Conservation (phyloP, 202 grass and related monocot genomes). For the Brachypodium distachyon region DNA sequence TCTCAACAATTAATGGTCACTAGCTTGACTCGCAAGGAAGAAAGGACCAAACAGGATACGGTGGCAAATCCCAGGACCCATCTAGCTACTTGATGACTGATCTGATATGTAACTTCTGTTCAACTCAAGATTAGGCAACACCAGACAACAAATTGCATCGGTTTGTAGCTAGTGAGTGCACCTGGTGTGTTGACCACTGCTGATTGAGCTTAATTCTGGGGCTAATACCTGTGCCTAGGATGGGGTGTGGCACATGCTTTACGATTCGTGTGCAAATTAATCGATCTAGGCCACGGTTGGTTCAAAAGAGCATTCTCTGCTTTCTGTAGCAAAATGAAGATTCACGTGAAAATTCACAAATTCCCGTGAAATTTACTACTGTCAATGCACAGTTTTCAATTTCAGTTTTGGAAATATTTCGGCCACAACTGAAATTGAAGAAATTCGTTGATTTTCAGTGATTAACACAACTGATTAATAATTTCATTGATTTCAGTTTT, state of each 20-base stretch:
- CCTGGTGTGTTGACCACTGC: not conserved
- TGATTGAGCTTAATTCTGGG: not conserved
- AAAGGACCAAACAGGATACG: not conserved
- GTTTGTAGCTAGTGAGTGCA: not conserved
- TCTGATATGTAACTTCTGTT: conserved; percentile 6
- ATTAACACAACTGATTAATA: too few relatives aligned
- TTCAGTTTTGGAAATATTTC: too few relatives aligned
- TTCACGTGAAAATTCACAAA: too few relatives aligned
- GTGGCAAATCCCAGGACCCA: conserved; percentile 7
- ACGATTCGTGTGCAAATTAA: too few relatives aligned
- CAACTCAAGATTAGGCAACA: conserved; percentile 17
- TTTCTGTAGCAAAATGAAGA: too few relatives aligned
- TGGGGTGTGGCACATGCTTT: not conserved
- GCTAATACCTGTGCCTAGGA: not conserved
- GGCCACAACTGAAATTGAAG: too few relatives aligned
- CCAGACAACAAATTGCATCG: not conserved
- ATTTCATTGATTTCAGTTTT: too few relatives aligned
- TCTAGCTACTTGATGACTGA: not conserved
- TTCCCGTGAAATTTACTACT: too few relatives aligned
- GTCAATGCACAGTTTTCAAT: too few relatives aligned
- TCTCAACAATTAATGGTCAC: not conserved
- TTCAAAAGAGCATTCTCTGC: not conserved
- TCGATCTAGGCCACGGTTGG: not conserved
- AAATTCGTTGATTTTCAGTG: too few relatives aligned
- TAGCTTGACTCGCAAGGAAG: not conserved